Base-by-base conservation (phyloP, 345 rosid species). In the Lepidium sativum region DNA sequence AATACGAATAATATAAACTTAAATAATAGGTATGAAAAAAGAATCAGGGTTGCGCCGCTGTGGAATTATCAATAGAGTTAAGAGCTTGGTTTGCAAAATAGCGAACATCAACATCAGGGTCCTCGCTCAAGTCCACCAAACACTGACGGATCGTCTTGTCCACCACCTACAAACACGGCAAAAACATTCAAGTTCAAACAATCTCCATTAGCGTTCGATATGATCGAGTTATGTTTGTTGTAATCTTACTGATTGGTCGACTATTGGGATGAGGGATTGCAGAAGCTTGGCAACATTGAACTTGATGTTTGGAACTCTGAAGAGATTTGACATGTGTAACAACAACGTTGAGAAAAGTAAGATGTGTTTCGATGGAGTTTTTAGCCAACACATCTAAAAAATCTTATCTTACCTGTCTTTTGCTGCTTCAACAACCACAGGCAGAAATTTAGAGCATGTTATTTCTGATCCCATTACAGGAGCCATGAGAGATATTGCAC, bases 51-150 rank as follows among this genome's bases (percentile, higher is more conserved):
- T 64, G 75, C 2, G 60, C 44, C 12, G 34, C 43, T 23, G 71
- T 40, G n/a, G 55, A 20, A 65, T 12, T 14, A 6, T 86, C 87
- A 39, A 81, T 87, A 2, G 97, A 79, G 52, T 71, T 89, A 32
- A 92, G 79, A 4, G 96, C 98, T 84, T 87, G 92, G 61, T 67
- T 80, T 31, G 98, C 91, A 43, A 87, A 92, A 52, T 82, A 92
- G 20, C 98, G 89, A 52, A 92, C 98, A 75, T 89, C 97, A 16
- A 87, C 97, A 68, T 92, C 98, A 10, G 98, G 95, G 67, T 92
- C 98, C 81, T 92, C 97, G 9, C 86, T 82, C 38, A 92, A 81
- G 71, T 89, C 94, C 41, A 85, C 91, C 80, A 92, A 82, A 68
- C 91, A 84, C 23, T 91, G 94, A 45, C 91, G 84, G 27, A 92